Evolutionary conservation across 768 basidiomycete species (phyloP).

Genomic region (Xerocomellus dryophilus): DNA sequence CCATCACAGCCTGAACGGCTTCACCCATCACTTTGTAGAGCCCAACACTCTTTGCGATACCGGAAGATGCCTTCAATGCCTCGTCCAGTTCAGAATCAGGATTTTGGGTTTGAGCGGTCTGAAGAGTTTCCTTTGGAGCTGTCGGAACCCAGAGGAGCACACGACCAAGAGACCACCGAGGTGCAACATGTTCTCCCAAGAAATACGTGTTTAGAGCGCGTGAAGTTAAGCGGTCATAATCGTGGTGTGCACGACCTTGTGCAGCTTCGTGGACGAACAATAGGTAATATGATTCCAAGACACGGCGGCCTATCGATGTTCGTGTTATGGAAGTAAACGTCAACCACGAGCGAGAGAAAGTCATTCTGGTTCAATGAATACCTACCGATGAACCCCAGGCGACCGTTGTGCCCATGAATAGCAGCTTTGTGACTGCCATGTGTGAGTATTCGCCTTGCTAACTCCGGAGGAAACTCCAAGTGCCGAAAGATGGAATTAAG

Average conservation of each 20-base stretch:
- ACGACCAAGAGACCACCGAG: constrained; percentile 69
- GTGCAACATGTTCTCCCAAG: constrained; percentile 71
- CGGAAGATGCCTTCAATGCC: constrained; percentile 30
- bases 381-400: constrained; percentile 67
- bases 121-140: constrained; percentile 37
- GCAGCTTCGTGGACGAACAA: constrained; percentile 64
- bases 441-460: constrained; percentile 72
- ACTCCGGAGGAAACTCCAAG: constrained; percentile 65
- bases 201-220: constrained; percentile 65
- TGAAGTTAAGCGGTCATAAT: constrained; percentile 55
- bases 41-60: constrained; percentile 54
- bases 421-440: constrained; percentile 74
- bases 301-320: constrained; percentile 59
- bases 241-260: constrained; percentile 44
- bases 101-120: constrained; percentile 10
- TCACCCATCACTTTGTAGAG: constrained; percentile 78
- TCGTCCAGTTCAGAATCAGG: constrained; percentile 28
- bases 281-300: constrained; percentile 70
- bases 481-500: constrained; percentile 61
- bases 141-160: constrained; percentile 76
- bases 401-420: constrained; percentile 65
- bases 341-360: neutral
- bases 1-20: constrained; percentile 70
- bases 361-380: neutral
- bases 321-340: neutral